Conservation (phyloP, 2,329 filamentous ascomycete genomes). For the Trichophyton schoenleinii region DNA sequence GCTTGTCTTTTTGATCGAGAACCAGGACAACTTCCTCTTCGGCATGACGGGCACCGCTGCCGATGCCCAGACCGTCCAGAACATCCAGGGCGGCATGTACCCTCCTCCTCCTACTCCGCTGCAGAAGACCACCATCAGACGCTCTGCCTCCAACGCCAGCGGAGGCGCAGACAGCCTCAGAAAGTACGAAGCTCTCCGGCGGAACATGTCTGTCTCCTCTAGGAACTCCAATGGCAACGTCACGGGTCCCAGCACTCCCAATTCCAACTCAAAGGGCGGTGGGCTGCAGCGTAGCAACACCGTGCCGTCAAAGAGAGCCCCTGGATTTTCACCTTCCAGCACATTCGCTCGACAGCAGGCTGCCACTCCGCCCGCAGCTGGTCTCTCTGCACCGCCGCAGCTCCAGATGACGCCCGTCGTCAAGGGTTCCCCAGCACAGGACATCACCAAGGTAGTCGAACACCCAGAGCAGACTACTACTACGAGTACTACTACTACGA, state of each 20-base stretch:
- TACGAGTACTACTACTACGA: not conserved
- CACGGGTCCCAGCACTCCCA: constrained; percentile 53
- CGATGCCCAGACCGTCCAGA: constrained; percentile 62
- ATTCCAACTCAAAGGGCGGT: constrained; percentile 32
- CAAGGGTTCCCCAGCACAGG: constrained; percentile 15
- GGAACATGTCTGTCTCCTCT: constrained; percentile 89
- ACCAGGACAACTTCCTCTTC: constrained; percentile 95
- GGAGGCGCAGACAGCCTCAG: constrained; percentile 77
- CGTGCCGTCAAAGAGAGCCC: constrained; percentile 64
- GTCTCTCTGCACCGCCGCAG: constrained; percentile 22
- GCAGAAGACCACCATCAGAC: constrained; percentile 40
- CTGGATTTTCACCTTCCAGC: constrained; percentile 26
- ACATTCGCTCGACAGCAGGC: constrained; percentile 7
- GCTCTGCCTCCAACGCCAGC: constrained; percentile 79
- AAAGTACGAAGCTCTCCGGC: constrained; percentile 58
- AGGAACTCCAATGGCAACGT: constrained; percentile 53
- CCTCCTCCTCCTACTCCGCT: constrained; percentile 29
- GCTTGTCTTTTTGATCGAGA: constrained; percentile 93
- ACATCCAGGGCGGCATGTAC: constrained; percentile 51
- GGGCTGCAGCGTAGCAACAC: constrained; percentile 77
- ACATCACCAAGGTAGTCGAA: constrained; percentile 9
- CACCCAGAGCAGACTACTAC: not conserved
- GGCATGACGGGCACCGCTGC: constrained; percentile 98
- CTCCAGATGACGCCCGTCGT: constrained; percentile 21
- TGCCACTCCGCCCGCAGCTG: constrained; percentile 31